These are phyloP conservation scores for Ophiocordyceps polyrhachis-furcata DNA, from an alignment of 2,329 filamentous ascomycete genomes.

Conservation along the genomic window DNA sequence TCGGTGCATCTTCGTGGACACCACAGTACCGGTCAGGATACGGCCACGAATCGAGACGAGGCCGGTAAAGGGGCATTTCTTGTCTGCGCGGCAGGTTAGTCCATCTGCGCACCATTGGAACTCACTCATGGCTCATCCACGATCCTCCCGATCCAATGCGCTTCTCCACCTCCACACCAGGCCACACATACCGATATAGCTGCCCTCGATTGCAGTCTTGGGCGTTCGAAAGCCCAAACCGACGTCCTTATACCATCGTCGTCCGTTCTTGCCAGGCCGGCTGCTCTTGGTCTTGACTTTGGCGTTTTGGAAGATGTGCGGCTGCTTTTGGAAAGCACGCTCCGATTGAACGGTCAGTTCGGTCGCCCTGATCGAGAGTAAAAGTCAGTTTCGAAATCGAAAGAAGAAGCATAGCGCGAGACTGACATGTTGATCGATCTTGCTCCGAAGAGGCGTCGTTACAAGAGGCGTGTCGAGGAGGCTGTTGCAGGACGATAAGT, in stretches of 20 bases:
- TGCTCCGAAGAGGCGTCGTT: constrained; percentile 20
- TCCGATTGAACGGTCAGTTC: constrained; percentile 99
- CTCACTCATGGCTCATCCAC: not conserved
- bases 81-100: constrained; percentile 47
- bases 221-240: constrained; percentile 98
- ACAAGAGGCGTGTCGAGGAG: constrained; percentile 19
- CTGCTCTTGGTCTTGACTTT: constrained; percentile 77
- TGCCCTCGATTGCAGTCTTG: constrained; percentile 96
- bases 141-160: not conserved
- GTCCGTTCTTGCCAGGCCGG: constrained; percentile 78
- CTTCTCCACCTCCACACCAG: not conserved
- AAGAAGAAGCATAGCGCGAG: constrained; percentile 1
- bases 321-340: constrained; percentile 99
- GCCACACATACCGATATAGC: constrained; percentile 81
- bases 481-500: constrained; percentile 15
- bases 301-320: constrained; percentile 98
- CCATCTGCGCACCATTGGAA: not conserved
- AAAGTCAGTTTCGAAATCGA: constrained; percentile 12
- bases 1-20: constrained; percentile 99
- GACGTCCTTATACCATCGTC: constrained; percentile 97
- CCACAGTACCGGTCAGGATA: constrained; percentile 98
- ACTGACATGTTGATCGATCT: constrained; percentile 27
- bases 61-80: constrained; percentile 99
- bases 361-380: constrained; percentile 60
- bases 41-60: constrained; percentile 98